Evolutionary conservation across 441 rosid species (phyloP), one percentile per base, ranked within the genome.

Genomic region (Manihot esculenta): DNA sequence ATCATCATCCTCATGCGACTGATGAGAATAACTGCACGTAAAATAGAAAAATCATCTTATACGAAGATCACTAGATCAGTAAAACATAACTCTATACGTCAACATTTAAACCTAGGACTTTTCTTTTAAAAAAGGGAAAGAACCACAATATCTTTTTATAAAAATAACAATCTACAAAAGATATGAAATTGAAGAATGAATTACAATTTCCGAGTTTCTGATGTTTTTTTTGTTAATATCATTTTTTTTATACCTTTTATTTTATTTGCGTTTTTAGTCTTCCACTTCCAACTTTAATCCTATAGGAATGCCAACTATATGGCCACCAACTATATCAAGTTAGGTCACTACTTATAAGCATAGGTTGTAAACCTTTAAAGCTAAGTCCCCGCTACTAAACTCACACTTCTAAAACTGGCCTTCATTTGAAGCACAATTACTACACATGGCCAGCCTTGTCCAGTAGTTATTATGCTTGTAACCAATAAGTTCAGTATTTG

Each of bases 11-110:
- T 5, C 49, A 20, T 68, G 78, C 14, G 3, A 73, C 7, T 17
- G 45, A 38, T 51, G 33, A n/a, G 72, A 50, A 45, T 58, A 69
- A 51, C 90, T 83, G 88, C 71, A 75, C 17, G 67, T 24, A 63
- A 42, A 65, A 11, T 38, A 33, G 27, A 54, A 57, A 69, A 23
- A 26, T 14, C 13, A n/a, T 68, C 23, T 58, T 44, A 45, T 17
- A n/a, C 3, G 13, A 24, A 21, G 24, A 14, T n/a, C n/a, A n/a
- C n/a, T 48, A 15, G 10, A 42, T 51, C 27, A 42, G 42, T 38
- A 7, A 38, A 38, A 7, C 27, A 24, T 3, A 41, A 38, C 38
- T 21, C 20, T 24, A 23, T 14, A 21, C 12, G 48, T 44, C 24
- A 1, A 49, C 44, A 17, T 8, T 12, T 51, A 33, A 20, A 51